Evolutionary conservation across 2,329 filamentous ascomycete species (phyloP).

Genomic region (Emericellopsis cladophorae): DNA sequence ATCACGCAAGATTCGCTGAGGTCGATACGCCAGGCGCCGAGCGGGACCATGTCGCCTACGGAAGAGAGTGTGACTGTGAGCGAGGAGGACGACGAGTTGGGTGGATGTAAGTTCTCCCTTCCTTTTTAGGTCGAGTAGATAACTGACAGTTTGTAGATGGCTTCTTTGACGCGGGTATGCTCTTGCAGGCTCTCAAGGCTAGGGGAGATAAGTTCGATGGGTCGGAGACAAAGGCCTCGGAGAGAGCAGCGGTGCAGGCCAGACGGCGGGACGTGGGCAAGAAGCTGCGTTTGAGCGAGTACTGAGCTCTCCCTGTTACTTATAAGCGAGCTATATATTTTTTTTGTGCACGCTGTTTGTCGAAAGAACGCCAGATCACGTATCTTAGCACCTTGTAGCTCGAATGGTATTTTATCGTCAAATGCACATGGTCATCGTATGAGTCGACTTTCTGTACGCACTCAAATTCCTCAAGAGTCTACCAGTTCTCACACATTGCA

Average conservation of each 20-base stretch:
- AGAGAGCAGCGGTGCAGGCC: conserved; percentile 45
- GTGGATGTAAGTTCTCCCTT: conserved; percentile 65
- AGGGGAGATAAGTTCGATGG: conserved; percentile 42
- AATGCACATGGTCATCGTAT: too few species aligned
- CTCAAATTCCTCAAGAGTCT: too few species aligned
- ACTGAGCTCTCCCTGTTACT: conserved; percentile 25
- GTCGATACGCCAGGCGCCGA: conserved; percentile 16
- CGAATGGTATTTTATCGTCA: too few species aligned
- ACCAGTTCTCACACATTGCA: not conserved
- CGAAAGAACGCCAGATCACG: too few species aligned
- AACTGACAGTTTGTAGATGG: conserved; percentile 50
- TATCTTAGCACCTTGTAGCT: too few species aligned
- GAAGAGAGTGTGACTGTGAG: conserved; percentile 62
- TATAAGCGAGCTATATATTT: not conserved
- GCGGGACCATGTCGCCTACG: conserved; percentile 44
- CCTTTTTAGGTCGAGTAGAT: not conserved
- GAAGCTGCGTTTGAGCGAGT: conserved; percentile 59
- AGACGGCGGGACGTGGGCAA: conserved; percentile 59
- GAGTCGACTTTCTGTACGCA: not conserved
- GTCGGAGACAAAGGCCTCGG: conserved; percentile 39
- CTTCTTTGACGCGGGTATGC: conserved; percentile 95
- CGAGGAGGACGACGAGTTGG: conserved; percentile 80
- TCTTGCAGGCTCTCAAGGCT: conserved; percentile 74
- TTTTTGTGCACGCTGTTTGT: too few species aligned
- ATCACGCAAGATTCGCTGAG: conserved; percentile 45